phyloP scores from a whole-genome alignment of 23 red algal genomes.

The Chondrus crispus region DNA sequence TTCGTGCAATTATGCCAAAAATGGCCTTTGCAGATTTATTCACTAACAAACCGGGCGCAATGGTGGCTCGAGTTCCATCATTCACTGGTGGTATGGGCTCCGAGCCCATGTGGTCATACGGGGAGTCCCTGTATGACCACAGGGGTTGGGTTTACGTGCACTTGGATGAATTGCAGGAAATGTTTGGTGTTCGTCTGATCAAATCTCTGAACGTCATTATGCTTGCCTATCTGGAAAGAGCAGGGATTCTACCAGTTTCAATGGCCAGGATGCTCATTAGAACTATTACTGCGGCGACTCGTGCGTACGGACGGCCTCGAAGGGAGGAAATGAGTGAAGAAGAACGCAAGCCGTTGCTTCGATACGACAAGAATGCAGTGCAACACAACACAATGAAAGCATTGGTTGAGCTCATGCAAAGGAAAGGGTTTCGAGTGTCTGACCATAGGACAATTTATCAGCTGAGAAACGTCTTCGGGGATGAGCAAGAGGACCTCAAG shows the following conservation, averaged over 20 bases:
- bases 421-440: neutral
- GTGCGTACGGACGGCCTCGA: neutral
- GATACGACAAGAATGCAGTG: neutral
- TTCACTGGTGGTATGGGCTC: neutral
- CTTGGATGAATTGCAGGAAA: neutral
- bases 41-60: neutral
- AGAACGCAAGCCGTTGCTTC: neutral
- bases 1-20: neutral
- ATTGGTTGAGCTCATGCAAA: neutral
- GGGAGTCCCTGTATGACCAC: neutral
- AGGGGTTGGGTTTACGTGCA: neutral
- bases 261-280: neutral
- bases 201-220: neutral
- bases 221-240: neutral
- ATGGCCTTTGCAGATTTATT: neutral
- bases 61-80: neutral
- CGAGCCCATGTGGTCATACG: too few species aligned
- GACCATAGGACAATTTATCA: neutral
- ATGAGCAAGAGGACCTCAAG: neutral
- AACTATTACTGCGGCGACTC: neutral
- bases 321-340: neutral
- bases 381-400: neutral
- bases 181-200: neutral
- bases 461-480: neutral
- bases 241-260: neutral